phyloP scores from a whole-genome alignment of 495 filamentous ascomycete genomes.

The Baudoinia panamericana region DNA sequence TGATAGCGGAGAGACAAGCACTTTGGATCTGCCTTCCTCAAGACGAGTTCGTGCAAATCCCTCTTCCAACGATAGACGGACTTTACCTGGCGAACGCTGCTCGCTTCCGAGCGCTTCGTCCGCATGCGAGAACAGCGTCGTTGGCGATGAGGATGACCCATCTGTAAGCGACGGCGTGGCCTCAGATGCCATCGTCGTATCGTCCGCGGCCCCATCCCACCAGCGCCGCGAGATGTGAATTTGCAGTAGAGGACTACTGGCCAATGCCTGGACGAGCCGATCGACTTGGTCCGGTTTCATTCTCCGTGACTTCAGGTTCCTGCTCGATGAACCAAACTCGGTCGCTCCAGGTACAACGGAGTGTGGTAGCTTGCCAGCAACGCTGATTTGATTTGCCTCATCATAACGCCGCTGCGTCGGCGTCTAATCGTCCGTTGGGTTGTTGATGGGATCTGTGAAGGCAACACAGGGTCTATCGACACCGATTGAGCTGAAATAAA shows the following conservation, averaged over 20 bases:
- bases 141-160: not conserved
- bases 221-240: conserved; percentile 7
- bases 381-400: not conserved
- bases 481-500: conserved; percentile 11
- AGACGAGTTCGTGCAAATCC: conserved; percentile 4
- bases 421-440: conserved; percentile 1
- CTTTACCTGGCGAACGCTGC: conserved; percentile 2
- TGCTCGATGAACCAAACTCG: not conserved
- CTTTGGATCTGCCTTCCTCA: no score
- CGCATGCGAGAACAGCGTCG: conserved; percentile 5
- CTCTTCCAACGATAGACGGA: no score
- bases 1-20: not conserved
- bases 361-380: not conserved
- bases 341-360: not conserved
- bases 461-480: not conserved
- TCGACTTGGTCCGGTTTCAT: conserved; percentile 15
- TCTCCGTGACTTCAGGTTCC: not conserved
- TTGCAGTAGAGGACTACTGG: conserved; percentile 10
- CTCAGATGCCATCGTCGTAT: not conserved
- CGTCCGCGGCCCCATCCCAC: conserved; percentile 9
- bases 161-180: not conserved
- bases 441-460: conserved; percentile 1
- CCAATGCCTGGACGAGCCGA: conserved; percentile 10
- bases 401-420: conserved; percentile 13
- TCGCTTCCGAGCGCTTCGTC: conserved; percentile 1